Evolutionary conservation across 169 alveolate species (phyloP).

Genomic region (Cyclospora cayetanensis): DNA sequence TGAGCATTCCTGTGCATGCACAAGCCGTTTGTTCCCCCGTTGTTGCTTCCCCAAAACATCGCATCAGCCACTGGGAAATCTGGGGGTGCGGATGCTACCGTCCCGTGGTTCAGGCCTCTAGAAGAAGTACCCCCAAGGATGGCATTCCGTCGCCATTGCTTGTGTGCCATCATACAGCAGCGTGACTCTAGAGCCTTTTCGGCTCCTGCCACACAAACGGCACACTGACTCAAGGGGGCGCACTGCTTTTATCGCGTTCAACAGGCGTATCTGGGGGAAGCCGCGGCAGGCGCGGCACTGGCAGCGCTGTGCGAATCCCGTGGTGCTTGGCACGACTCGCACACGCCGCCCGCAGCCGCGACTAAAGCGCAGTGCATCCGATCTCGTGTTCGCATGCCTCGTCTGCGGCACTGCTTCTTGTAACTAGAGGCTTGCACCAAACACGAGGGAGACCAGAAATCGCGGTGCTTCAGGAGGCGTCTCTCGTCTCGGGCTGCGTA

Average conservation of each 20-base stretch:
- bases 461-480: no score
- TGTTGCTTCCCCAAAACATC: slow-evolving; percentile 44
- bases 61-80: slow-evolving; percentile 21
- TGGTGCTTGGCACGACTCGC: slow-evolving; percentile 70
- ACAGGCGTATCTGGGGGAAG: slow-evolving; percentile 46
- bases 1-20: slow-evolving; percentile 1
- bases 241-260: slow-evolving; percentile 16
- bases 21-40: slow-evolving; percentile 2
- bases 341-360: slow-evolving; percentile 69
- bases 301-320: slow-evolving; percentile 63
- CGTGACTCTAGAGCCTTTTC: slow-evolving; percentile 57
- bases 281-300: slow-evolving; percentile 73
- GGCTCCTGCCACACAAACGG: neutral
- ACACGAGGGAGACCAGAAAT: no score
- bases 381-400: no score
- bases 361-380: no score
- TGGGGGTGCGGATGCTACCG: slow-evolving; percentile 64
- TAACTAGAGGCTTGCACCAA: no score
- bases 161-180: slow-evolving; percentile 55
- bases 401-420: no score
- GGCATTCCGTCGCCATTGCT: slow-evolving; percentile 40
- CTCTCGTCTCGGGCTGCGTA: no score
- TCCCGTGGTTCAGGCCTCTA: slow-evolving; percentile 22
- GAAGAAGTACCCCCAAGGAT: slow-evolving; percentile 58
- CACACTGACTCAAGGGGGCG: slow-evolving; percentile 21